These are phyloP conservation scores for Ophiobolus disseminans DNA, from an alignment of 2,329 filamentous ascomycete genomes.

Conservation along the genomic window DNA sequence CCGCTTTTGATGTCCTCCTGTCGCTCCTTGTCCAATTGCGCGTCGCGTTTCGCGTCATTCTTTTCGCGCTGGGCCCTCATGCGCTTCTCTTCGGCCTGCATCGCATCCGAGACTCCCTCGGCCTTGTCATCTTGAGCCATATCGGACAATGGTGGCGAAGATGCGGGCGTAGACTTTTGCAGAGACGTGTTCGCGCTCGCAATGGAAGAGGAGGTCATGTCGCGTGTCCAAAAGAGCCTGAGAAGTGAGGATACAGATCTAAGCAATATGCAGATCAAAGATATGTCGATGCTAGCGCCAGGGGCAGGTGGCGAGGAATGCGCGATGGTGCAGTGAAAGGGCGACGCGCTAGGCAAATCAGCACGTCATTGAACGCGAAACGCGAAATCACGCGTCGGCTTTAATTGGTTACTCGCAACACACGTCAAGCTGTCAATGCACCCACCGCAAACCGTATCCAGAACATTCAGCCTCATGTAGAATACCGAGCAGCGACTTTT, in stretches of 20 bases:
- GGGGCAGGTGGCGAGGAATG: conserved; percentile 16
- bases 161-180: conserved; percentile 42
- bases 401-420: conserved; percentile 15
- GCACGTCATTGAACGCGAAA: conserved; percentile 30
- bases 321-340: conserved; percentile 20
- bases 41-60: conserved; percentile 54
- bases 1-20: conserved; percentile 57
- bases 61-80: conserved; percentile 54
- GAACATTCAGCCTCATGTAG: too few species aligned
- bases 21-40: conserved; percentile 53
- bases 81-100: conserved; percentile 56
- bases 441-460: too few species aligned
- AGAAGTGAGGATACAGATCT: background rate
- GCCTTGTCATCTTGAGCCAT: conserved; percentile 35
- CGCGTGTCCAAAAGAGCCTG: background rate
- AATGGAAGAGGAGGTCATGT: conserved; percentile 35
- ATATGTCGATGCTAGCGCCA: conserved; percentile 5
- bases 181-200: conserved; percentile 28
- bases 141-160: conserved; percentile 40
- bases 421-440: too few species aligned
- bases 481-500: too few species aligned
- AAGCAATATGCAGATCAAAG: background rate
- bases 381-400: conserved; percentile 35
- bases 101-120: conserved; percentile 45
- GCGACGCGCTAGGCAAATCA: conserved; percentile 34